Evolutionary conservation across 192 early-diverging fungal genomes (phyloP).

Genomic region (Pilaira anomala): DNA sequence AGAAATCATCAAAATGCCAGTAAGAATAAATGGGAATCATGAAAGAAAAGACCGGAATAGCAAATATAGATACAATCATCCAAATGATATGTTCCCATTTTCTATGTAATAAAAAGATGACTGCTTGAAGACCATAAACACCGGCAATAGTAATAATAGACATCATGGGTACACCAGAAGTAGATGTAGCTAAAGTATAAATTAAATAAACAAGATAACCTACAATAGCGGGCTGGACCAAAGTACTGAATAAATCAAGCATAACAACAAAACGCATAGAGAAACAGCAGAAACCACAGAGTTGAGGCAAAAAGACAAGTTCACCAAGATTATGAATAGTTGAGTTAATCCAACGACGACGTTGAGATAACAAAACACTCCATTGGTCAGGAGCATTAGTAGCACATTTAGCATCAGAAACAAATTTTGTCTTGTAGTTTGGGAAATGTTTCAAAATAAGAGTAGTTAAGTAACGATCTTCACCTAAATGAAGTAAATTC

Average conservation of each 20-base stretch:
- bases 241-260: slow-evolving; percentile 86
- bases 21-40: slow-evolving; percentile 86
- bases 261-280: slow-evolving; percentile 95
- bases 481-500: slow-evolving; percentile 95
- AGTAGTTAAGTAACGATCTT: slow-evolving; percentile 96
- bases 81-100: slow-evolving; percentile 91
- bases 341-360: slow-evolving; percentile 99
- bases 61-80: slow-evolving; percentile 94
- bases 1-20: slow-evolving; percentile 99
- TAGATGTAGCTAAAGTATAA: slow-evolving; percentile 54
- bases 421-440: slow-evolving; percentile 90
- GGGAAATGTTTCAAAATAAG: slow-evolving; percentile 96
- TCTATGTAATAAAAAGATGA: slow-evolving; percentile 70
- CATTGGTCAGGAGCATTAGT: slow-evolving; percentile 94
- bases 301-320: slow-evolving; percentile 85
- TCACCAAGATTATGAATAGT: slow-evolving; percentile 98
- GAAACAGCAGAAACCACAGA: slow-evolving; percentile 96
- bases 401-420: slow-evolving; percentile 84
- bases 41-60: slow-evolving; percentile 85
- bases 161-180: slow-evolving; percentile 67
- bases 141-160: slow-evolving; percentile 81
- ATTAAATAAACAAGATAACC: slow-evolving; percentile 84
- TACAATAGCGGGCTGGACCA: slow-evolving; percentile 89
- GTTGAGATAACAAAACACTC: slow-evolving; percentile 90
- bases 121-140: slow-evolving; percentile 84